phyloP scores from a whole-genome alignment of 2,329 filamentous ascomycete species.

The Aspergillus fumigatiaffinis region DNA sequence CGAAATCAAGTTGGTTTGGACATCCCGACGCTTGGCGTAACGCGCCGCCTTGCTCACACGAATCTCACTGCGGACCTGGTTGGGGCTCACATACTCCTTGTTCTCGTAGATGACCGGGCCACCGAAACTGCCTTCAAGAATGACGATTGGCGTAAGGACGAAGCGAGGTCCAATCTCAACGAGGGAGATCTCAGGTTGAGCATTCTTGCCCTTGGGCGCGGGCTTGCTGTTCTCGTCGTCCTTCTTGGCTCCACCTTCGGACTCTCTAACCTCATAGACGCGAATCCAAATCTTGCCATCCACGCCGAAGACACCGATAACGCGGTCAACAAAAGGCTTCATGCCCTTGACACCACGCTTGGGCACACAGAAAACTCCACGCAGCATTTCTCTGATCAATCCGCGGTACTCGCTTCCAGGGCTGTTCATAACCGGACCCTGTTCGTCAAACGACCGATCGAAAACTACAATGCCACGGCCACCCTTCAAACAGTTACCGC shows the following conservation, averaged over 20 bases:
- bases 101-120: conserved; percentile 98
- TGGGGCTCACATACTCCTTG: conserved; percentile 93
- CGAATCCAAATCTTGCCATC: conserved; percentile 96
- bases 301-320: conserved; percentile 85
- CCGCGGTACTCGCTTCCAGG: conserved; percentile 42
- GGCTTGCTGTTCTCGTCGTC: conserved; percentile 37
- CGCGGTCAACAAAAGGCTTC: conserved; percentile 94
- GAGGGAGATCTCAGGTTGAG: conserved; percentile 72
- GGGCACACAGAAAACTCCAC: conserved; percentile 88
- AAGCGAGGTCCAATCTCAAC: conserved; percentile 93
- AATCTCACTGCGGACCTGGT: conserved; percentile 84
- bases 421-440: conserved; percentile 68
- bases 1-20: conserved; percentile 64
- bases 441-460: conserved; percentile 76
- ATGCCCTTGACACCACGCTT: conserved; percentile 75
- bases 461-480: conserved; percentile 89
- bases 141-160: conserved; percentile 89
- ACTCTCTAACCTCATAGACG: conserved; percentile 88
- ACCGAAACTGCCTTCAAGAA: conserved; percentile 90
- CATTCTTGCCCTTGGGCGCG: conserved; percentile 43
- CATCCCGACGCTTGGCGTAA: conserved; percentile 74
- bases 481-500: conserved; percentile 93
- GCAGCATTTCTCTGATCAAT: conserved; percentile 76
- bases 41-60: conserved; percentile 69
- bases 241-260: conserved; percentile 58